Evolutionary conservation across 805 yeast species (phyloP).

Genomic region (Barnettozyma sp.): DNA sequence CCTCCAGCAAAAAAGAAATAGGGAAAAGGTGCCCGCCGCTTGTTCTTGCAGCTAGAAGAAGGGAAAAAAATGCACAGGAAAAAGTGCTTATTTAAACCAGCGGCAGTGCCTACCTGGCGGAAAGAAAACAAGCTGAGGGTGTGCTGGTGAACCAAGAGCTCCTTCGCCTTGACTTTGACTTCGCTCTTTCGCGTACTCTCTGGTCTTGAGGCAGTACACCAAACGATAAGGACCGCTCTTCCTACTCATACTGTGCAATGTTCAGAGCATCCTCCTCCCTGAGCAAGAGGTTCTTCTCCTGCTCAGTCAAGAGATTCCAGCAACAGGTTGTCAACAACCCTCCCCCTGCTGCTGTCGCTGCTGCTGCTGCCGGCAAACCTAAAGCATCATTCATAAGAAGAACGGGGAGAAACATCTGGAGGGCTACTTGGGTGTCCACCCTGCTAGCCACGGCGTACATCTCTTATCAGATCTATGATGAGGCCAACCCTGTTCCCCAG

Average conservation of each 20-base stretch:
- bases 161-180: no score
- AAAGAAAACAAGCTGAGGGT: not conserved
- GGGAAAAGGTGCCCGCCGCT: no score
- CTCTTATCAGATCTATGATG: conserved; percentile 57
- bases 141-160: not conserved
- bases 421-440: conserved; percentile 42
- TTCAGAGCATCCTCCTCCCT: conserved; percentile 7
- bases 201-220: not conserved
- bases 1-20: no score
- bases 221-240: no score
- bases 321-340: conserved; percentile 5
- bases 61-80: no score
- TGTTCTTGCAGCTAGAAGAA: no score
- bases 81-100: no score
- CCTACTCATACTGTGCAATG: conserved; percentile 5
- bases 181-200: not conserved
- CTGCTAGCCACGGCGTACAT: conserved; percentile 49
- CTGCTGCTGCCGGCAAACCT: conserved; percentile 4
- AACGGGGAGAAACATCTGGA: conserved; percentile 31
- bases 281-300: conserved; percentile 11
- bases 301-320: conserved; percentile 9
- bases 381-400: conserved; percentile 22
- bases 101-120: not conserved
- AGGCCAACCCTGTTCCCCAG: conserved; percentile 55
- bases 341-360: conserved; percentile 8